Percentiles rank a stretch among this genome's conserved stretches.
Evolutionary conservation across 2,329 filamentous ascomycete genomes (phyloP).

Genomic region (Cercospora beticola): DNA sequence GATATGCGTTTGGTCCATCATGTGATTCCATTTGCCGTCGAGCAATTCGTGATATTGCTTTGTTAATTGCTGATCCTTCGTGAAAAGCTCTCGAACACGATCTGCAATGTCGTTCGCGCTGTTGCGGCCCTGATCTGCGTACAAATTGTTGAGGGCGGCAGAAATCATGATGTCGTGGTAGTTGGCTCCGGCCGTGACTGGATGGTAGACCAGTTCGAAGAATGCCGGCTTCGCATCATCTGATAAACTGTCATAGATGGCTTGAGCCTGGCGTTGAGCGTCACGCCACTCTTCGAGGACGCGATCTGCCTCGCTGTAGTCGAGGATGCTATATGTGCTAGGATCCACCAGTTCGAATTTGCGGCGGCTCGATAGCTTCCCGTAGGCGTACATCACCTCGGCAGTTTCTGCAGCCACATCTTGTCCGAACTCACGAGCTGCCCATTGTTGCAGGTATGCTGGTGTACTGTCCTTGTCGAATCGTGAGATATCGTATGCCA

Average conservation of each 20-base stretch:
- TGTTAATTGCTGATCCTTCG: conserved; percentile 59
- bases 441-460: conserved; percentile 58
- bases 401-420: conserved; percentile 52
- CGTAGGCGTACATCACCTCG: conserved; percentile 56
- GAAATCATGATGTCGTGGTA: conserved; percentile 56
- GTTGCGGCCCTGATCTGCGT: conserved; percentile 57
- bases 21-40: conserved; percentile 42
- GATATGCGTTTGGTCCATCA: conserved; percentile 40
- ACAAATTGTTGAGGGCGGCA: conserved; percentile 55
- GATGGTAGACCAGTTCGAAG: conserved; percentile 63
- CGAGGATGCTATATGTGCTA: conserved; percentile 59
- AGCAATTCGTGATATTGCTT: conserved; percentile 58
- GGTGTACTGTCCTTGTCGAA: conserved; percentile 58
- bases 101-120: conserved; percentile 56
- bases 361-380: conserved; percentile 56
- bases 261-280: conserved; percentile 56
- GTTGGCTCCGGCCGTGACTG: conserved; percentile 58
- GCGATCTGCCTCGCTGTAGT: conserved; percentile 64
- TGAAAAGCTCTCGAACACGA: conserved; percentile 54
- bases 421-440: conserved; percentile 57
- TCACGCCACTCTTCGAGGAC: conserved; percentile 57
- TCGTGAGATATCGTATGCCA: conserved; percentile 62
- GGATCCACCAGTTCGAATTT: conserved; percentile 64
- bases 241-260: conserved; percentile 56
- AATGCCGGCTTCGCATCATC: conserved; percentile 56